Percentiles rank a stretch among this genome's conserved stretches.
These are phyloP conservation scores for Heliocybe sulcata DNA, from an alignment of 1,284 basidiomycete species.

Conservation along the genomic window DNA sequence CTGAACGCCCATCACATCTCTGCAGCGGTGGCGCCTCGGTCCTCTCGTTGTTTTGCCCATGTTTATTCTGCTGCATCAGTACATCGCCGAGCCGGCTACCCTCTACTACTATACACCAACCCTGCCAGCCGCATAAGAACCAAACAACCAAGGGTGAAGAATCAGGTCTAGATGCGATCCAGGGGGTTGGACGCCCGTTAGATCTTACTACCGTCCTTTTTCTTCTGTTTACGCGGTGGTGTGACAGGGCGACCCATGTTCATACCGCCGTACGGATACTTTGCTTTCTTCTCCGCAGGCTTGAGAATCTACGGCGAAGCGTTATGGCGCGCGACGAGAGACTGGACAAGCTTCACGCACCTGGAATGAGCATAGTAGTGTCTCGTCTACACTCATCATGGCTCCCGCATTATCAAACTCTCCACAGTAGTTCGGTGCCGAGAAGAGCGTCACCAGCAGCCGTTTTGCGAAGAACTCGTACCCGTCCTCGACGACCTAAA, in stretches of 20 bases:
- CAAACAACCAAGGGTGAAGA: slow-evolving; percentile 2
- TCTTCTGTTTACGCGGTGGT: slow-evolving; percentile 81
- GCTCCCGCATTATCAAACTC: slow-evolving; percentile 99
- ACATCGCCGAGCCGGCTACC: slow-evolving; percentile 1
- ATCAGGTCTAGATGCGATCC: not conserved
- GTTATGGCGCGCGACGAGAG: not conserved
- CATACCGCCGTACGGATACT: slow-evolving; percentile 81
- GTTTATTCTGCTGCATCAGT: slow-evolving; percentile 1
- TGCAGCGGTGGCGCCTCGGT: not conserved
- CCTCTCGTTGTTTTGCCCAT: not conserved
- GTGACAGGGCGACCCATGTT: slow-evolving; percentile 75
- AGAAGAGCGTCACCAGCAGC: slow-evolving; percentile 95
- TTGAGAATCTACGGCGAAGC: slow-evolving; percentile 75
- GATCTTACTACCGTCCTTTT: slow-evolving; percentile 68
- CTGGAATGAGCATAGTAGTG: slow-evolving; percentile 96
- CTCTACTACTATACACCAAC: not conserved
- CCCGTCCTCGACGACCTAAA: slow-evolving; percentile 93
- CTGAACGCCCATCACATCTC: not conserved
- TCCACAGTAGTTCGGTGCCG: slow-evolving; percentile 96
- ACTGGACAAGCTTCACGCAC: slow-evolving; percentile 35
- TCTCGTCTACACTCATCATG: slow-evolving; percentile 99
- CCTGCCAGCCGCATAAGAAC: not conserved
- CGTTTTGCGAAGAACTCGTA: slow-evolving; percentile 99
- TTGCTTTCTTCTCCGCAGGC: slow-evolving; percentile 98
- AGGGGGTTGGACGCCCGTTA: not conserved